Conservation (phyloP, 192 early-diverging fungal genomes). For the Backusella liffmaniae region DNA sequence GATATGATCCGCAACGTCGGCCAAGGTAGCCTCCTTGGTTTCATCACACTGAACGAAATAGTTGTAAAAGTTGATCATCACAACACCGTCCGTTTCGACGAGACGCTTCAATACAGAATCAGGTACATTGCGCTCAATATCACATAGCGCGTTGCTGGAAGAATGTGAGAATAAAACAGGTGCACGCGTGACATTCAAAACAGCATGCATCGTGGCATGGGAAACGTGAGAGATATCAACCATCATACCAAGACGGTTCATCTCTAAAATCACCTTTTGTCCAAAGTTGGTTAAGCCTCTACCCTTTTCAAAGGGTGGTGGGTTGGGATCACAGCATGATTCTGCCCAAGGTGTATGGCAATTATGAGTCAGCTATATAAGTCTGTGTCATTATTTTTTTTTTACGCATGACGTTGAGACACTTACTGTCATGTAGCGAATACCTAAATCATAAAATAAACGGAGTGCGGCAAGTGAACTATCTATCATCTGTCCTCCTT, state of each 20-base stretch:
- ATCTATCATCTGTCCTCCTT: slow-evolving; percentile 68
- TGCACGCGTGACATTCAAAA: slow-evolving; percentile 45
- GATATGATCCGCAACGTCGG: slow-evolving; percentile 58
- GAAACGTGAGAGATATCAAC: slow-evolving; percentile 69
- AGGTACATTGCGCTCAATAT: slow-evolving; percentile 60
- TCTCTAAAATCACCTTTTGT: slow-evolving; percentile 52
- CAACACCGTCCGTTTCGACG: slow-evolving; percentile 52
- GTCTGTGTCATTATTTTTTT: background rate
- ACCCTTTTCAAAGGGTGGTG: slow-evolving; percentile 38
- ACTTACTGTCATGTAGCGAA: slow-evolving; percentile 62
- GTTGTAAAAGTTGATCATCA: slow-evolving; percentile 64
- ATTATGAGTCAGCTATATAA: slow-evolving; percentile 49
- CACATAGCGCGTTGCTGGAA: slow-evolving; percentile 48
- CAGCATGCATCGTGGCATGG: slow-evolving; percentile 56
- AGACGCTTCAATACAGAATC: slow-evolving; percentile 50
- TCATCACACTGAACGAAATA: slow-evolving; percentile 42
- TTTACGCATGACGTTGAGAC: background rate
- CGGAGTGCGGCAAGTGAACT: slow-evolving; percentile 55
- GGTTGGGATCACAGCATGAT: slow-evolving; percentile 46
- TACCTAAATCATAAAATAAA: slow-evolving; percentile 54
- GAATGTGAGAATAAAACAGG: slow-evolving; percentile 66
- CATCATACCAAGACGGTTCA: slow-evolving; percentile 73
- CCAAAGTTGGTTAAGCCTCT: slow-evolving; percentile 59
- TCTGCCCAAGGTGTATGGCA: slow-evolving; percentile 63
- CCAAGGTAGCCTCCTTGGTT: slow-evolving; percentile 29